Base-by-base conservation (phyloP, 1,284 basidiomycete species). In the Anthracocystis setariae region DNA sequence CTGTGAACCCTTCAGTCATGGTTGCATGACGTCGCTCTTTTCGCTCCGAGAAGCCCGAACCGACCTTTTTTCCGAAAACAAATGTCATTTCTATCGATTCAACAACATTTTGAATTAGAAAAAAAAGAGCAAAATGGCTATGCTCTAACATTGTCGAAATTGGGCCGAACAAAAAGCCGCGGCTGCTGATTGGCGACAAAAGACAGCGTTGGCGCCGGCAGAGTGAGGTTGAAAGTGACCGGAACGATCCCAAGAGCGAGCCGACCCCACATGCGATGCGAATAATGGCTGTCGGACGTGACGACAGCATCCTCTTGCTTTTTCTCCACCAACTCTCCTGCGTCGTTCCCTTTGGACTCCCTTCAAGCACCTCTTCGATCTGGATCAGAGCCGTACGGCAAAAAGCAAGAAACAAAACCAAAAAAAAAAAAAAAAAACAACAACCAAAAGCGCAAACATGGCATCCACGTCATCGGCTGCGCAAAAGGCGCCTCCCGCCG, bases 191-290 rank as follows among this genome's bases (percentile, higher is more conserved):
- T 37, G 35, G 35, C 35, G 35, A 37, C 8, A n/a, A n/a, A 7
- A 8, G 40, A 7, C 40, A 21, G 40, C 21, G 10, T 21, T 52
- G 39, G 37, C 25, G 20, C 8, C 8, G 5, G 27, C 15, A 9
- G n/a, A 4, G 3, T 47, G 46, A 54, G 55, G 61, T 40, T 65
- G 55, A 65, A 65, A 59, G 56, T 46, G 62, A 53, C 62, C 62
- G 62, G 62, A 35, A 10, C 4, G 18, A 18, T 5, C 17, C 8
- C 29, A 46, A 33, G 29, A 21, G 46, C 29, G 25, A n/a, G n/a
- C n/a, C n/a, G n/a, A n/a, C 29, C 29, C 29, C 29, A 29, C 29
- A 29, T 29, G 7, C 29, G n/a, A n/a, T n/a, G n/a, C n/a, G n/a
- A n/a, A n/a, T n/a, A n/a, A n/a, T n/a, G n/a, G n/a, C n/a, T n/a